A percentile compares a stretch with the other conserved stretches of the same genome.
These are phyloP conservation scores for Calvatia gigantea DNA, from an alignment of 768 basidiomycete genomes.

Conservation along the genomic window DNA sequence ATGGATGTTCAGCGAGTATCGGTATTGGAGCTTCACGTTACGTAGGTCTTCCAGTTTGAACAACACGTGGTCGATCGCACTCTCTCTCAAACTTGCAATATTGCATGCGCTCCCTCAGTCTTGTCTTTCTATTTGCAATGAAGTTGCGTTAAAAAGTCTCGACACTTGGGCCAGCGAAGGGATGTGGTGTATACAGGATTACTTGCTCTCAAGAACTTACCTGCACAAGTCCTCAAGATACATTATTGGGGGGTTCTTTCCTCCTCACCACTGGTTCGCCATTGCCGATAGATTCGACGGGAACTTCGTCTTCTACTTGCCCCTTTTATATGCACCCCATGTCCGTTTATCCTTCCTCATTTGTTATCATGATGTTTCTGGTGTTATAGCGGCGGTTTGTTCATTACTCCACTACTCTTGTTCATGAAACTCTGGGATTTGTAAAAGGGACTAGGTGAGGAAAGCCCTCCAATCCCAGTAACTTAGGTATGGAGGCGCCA, in stretches of 20 bases:
- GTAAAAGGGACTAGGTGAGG: constrained; percentile 33
- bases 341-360: constrained; percentile 14
- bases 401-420: constrained; percentile 31
- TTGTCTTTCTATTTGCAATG: too few species aligned
- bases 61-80: not conserved
- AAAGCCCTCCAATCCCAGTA: constrained; percentile 43
- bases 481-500: too few species aligned
- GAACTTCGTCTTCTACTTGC: constrained; percentile 39
- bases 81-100: not conserved
- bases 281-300: constrained; percentile 29
- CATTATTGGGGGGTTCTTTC: not conserved
- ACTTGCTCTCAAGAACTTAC: too few species aligned
- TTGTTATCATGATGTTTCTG: not conserved
- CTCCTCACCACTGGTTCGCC: constrained; percentile 14
- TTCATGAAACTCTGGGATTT: constrained; percentile 28
- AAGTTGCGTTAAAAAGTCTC: too few species aligned
- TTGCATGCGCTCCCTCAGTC: too few species aligned
- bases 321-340: constrained; percentile 31
- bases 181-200: too few species aligned
- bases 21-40: too few species aligned
- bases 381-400: constrained; percentile 30
- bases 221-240: not conserved
- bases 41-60: too few species aligned
- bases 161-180: too few species aligned
- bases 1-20: too few species aligned